These are phyloP conservation scores for Hygrophila difformis DNA, from an alignment of 257 asterid species.

Conservation along the genomic window DNA sequence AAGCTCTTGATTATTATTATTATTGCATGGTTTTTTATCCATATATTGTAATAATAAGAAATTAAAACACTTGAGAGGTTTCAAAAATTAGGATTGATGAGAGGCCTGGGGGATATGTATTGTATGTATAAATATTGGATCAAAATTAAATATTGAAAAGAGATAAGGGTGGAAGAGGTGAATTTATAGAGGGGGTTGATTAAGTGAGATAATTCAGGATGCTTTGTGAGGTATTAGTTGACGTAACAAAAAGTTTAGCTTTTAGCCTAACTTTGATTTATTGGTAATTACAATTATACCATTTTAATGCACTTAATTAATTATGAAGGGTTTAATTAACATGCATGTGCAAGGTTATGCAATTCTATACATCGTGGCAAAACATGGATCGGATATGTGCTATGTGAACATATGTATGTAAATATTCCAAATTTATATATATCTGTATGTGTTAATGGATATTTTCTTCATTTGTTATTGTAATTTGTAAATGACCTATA, in stretches of 20 bases:
- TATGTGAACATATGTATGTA: too few species aligned
- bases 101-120: too few species aligned
- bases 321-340: not conserved
- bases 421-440: too few species aligned
- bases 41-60: constrained; percentile 21
- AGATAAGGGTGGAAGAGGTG: constrained; percentile 25
- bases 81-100: too few species aligned
- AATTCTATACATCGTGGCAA: too few species aligned
- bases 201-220: too few species aligned
- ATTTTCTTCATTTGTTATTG: too few species aligned
- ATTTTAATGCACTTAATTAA: constrained; percentile 1
- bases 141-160: too few species aligned
- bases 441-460: too few species aligned
- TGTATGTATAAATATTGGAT: too few species aligned
- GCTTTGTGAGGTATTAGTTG: constrained; percentile 22
- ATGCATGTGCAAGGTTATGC: not conserved
- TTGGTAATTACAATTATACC: constrained; percentile 12
- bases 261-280: constrained; percentile 41
- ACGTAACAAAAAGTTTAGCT: constrained; percentile 19
- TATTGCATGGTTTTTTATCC: constrained; percentile 64
- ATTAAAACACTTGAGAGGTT: too few species aligned
- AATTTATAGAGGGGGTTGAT: constrained; percentile 73
- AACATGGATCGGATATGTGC: not conserved
- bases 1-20: constrained; percentile 57
- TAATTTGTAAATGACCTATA: too few species aligned